Evolutionary conservation across 495 filamentous ascomycete genomes (phyloP).

Genomic region (Glarea lozoyensis): DNA sequence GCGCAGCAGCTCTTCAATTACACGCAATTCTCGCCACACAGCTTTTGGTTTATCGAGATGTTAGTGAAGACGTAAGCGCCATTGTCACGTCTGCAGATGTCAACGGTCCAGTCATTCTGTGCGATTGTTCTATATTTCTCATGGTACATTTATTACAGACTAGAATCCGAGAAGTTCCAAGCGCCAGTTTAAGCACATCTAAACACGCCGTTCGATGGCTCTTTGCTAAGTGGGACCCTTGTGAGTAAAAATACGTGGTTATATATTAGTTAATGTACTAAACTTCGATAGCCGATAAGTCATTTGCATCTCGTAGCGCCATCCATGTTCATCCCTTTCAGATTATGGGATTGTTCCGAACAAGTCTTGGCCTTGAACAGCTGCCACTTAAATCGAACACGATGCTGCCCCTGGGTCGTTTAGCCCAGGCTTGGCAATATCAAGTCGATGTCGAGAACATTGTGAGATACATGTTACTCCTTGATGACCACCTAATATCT

Average conservation of each 20-base stretch:
- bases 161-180: constrained; percentile 53
- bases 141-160: constrained; percentile 57
- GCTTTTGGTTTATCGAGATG: constrained; percentile 51
- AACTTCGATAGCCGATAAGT: constrained; percentile 15
- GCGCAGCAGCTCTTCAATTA: constrained; percentile 74
- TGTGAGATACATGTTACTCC: constrained; percentile 18
- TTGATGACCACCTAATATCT: constrained; percentile 12
- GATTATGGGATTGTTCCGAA: constrained; percentile 29
- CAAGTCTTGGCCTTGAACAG: constrained; percentile 12
- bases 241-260: constrained; percentile 5
- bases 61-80: constrained; percentile 53
- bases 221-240: constrained; percentile 65
- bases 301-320: constrained; percentile 10
- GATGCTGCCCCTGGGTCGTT: constrained; percentile 19
- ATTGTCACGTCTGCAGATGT: constrained; percentile 69
- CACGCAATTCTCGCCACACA: constrained; percentile 52
- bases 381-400: neutral
- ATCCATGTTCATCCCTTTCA: constrained; percentile 21
- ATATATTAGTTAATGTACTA: neutral
- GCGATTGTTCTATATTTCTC: constrained; percentile 67
- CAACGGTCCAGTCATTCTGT: constrained; percentile 70
- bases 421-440: constrained; percentile 31
- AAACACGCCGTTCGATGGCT: constrained; percentile 72
- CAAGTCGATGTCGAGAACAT: constrained; percentile 17
- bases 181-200: constrained; percentile 51